Evolutionary conservation across 2,329 filamentous ascomycete genomes (phyloP), one percentile per base, ranked within the genome.

Genomic region (Mycogone perniciosa): DNA sequence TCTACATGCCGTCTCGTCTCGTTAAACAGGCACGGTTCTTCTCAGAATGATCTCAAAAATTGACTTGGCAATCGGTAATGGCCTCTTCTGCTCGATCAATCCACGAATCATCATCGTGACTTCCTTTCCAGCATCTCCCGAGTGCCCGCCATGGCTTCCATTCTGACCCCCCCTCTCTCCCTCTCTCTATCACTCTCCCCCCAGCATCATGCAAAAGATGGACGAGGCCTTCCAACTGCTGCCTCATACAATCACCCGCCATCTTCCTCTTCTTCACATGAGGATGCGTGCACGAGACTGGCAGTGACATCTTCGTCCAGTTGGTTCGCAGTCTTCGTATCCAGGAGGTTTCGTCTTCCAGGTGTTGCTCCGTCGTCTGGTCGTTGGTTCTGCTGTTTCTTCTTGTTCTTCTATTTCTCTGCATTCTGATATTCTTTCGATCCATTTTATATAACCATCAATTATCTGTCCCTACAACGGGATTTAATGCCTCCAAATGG

Each of bases 401-500:
- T 53, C 42, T 58, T 59, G 59, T 44, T 58, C 41, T 54, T 54
- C 54, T 62, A 57, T 34, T 55, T 54, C 30, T 30, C 13, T 37
- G 30, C 20, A 35, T 27, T 38, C 29, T 6, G 13, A 31, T 47
- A 26, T 50, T 34, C 31, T 44, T 40, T 51, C 34, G 31, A 13
- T 50, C 44, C 48, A 51, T 54, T 35, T 57, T 39, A 52, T 42
- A 52, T 30, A 11, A 34, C 26, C 31, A n/a, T 38, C 30, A 11
- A 20, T 27, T 44, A 31, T 34, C 27, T 9, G n/a, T 11, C 48
- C 38, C 49, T 44, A 46, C 44, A 43, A 43, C 45, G 34, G 42
- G 34, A 33, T 27, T 45, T 37, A 26, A 31, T 46, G 9, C 33
- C 10, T 53, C 46, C 41, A 29, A 31, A 71, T 70, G 67, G 63